Evolutionary conservation across 2,329 filamentous ascomycete genomes (phyloP), one percentile per base, ranked within the genome.

Genomic region (Dryadomyces quercivorus): DNA sequence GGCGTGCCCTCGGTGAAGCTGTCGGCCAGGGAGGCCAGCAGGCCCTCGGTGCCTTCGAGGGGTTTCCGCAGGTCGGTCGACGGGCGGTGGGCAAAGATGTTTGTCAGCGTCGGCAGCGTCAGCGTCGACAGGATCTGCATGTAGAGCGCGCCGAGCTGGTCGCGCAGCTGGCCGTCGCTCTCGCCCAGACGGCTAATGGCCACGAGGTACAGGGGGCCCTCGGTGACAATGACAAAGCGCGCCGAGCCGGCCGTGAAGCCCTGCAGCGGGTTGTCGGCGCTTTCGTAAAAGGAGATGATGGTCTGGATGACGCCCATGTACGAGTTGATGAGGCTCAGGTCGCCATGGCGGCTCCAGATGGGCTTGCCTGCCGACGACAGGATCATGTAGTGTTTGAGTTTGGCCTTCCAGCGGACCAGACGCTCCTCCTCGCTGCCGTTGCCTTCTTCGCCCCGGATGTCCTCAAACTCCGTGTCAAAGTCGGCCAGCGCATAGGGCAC

Each of bases 121-220:
- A 98, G 72, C 0, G 94, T 98, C 1, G 93, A 97, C 26, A 98
- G 70, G 52, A 98, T 96, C 68, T 98, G 93, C 88, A 95, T 97
- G 68, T 98, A 98, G 42, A 98, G 72, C 13, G 92, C 91, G 60
- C 96, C 90, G 2, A 98, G 80, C 67, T 98, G 93, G 20, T 83
- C 80, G 53, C 88, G 82, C 20, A 98, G 77, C 67, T 98, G 92
- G 5, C 81, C 73, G 65, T 97, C 92, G 66, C 88, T 96, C 68
- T 98, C 93, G n/a, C 85, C 83, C 12, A 98, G 78, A 58, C 85
- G 85, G 65, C 90, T 96, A 63, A 97, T 93, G 47, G 91, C 92
- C 50, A 97, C 88, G 47, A 98, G 84, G 65, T 97, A 94, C 44
- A 98, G 75, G 12, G 91, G 88, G 0, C 90, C 92, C 65, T 91